phyloP scores from a whole-genome alignment of 352 stramenopile genomes.

The Pythium aristosporum region DNA sequence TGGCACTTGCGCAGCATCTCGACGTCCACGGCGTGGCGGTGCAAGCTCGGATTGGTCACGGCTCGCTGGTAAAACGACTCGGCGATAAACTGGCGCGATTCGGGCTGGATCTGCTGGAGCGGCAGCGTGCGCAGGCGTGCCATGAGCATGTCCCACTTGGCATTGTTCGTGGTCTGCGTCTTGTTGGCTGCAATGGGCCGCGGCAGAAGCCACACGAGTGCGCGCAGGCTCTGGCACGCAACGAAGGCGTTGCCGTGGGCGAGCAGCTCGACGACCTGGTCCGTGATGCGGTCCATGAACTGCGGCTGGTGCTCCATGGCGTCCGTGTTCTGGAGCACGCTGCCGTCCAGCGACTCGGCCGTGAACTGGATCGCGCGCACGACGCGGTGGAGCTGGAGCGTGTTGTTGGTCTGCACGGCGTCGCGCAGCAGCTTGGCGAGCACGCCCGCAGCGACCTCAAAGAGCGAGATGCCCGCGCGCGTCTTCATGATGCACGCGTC shows the following conservation, averaged over 20 bases:
- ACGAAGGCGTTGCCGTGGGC: constrained; percentile 54
- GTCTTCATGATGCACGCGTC: constrained; percentile 52
- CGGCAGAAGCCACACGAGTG: constrained; percentile 73
- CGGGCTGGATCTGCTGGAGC: constrained; percentile 42
- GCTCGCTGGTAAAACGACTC: constrained; percentile 65
- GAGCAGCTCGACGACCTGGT: constrained; percentile 41
- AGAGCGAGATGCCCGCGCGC: constrained; percentile 44
- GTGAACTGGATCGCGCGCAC: constrained; percentile 53
- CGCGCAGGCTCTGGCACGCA: constrained; percentile 53
- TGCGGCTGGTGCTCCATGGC: constrained; percentile 40
- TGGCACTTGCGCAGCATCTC: constrained; percentile 50
- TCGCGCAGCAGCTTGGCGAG: constrained; percentile 39
- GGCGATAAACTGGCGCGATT: constrained; percentile 53
- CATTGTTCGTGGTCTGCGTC: constrained; percentile 2
- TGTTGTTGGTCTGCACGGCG: constrained; percentile 19
- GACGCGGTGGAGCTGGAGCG: constrained; percentile 47
- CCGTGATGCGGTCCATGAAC: constrained; percentile 52
- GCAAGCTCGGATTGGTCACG: constrained; percentile 41
- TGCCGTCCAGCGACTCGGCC: constrained; percentile 46
- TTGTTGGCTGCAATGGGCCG: constrained; percentile 19
- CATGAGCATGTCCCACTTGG: constrained; percentile 45
- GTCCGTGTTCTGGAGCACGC: constrained; percentile 41
- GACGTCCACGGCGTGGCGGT: constrained; percentile 41
- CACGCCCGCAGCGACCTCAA: constrained; percentile 51
- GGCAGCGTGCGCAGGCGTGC: constrained; percentile 46